Evolutionary conservation across 306 rosid species (phyloP).

Genomic region (Rosa rugosa): DNA sequence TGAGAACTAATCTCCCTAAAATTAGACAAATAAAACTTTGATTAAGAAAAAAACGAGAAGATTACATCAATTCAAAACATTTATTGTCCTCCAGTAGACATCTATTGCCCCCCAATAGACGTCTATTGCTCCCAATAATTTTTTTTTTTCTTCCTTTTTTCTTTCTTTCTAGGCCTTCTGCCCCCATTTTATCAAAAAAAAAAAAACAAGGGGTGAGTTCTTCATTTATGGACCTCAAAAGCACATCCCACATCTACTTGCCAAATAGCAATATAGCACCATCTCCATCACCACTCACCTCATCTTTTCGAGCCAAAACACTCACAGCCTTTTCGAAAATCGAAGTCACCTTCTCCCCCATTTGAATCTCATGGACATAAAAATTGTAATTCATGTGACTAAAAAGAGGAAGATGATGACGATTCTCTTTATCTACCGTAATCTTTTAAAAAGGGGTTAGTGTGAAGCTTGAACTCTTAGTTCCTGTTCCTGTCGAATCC

Average conservation of each 20-base stretch:
- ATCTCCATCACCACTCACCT: constrained; percentile 41
- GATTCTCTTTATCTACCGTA: constrained; percentile 48
- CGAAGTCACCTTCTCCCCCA: constrained; percentile 86
- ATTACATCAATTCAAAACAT: too few species aligned
- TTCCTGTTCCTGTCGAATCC: constrained; percentile 94
- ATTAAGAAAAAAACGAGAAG: too few species aligned
- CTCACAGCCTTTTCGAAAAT: constrained; percentile 73
- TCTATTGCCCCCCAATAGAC: too few species aligned
- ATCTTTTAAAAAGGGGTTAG: constrained; percentile 58
- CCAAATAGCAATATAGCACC: constrained; percentile 39
- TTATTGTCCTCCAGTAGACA: too few species aligned
- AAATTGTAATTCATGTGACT: constrained; percentile 93
- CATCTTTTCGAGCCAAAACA: constrained; percentile 57
- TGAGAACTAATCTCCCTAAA: too few species aligned
- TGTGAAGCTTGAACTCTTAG: constrained; percentile 81
- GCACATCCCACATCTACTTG: constrained; percentile 83
- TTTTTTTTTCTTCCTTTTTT: too few species aligned
- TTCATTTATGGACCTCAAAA: constrained; percentile 39
- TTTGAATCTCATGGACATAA: constrained; percentile 87
- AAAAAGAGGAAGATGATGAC: constrained; percentile 53
- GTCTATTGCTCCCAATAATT: too few species aligned
- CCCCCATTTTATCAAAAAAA: too few species aligned
- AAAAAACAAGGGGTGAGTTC: too few species aligned
- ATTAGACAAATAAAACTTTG: too few species aligned
- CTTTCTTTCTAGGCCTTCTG: too few species aligned